phyloP scores from a whole-genome alignment of 768 basidiomycete species.

The Collybiopsis luxurians region DNA sequence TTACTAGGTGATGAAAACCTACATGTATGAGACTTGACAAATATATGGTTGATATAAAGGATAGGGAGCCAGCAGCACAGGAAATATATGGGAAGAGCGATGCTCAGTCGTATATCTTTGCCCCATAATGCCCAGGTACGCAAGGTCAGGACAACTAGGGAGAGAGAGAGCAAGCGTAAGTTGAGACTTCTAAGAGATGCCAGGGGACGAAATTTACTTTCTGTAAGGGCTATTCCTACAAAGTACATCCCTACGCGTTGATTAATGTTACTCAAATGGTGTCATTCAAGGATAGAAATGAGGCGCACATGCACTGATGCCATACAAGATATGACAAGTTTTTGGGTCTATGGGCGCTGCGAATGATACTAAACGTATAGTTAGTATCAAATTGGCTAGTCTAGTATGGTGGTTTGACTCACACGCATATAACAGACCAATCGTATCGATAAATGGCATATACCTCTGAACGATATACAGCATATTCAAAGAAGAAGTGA shows the following conservation, averaged over 20 bases:
- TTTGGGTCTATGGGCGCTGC: not conserved
- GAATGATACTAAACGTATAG: constrained; percentile 1
- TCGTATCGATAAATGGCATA: constrained; percentile 10
- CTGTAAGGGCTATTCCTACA: constrained; percentile 10
- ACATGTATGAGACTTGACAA: constrained; percentile 9
- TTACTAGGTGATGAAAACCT: not conserved
- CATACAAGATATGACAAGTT: not conserved
- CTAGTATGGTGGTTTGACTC: too few relatives aligned
- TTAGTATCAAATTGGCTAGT: too few relatives aligned
- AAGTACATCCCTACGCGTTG: constrained; percentile 9
- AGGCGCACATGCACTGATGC: constrained; percentile 1
- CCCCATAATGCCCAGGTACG: constrained; percentile 15
- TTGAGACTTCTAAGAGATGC: not conserved
- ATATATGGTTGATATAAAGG: constrained; percentile 3
- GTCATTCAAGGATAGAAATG: not conserved
- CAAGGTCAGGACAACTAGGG: constrained; percentile 13
- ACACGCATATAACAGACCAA: constrained; percentile 5
- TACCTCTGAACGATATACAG: constrained; percentile 9
- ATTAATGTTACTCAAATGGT: not conserved
- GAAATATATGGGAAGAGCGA: constrained; percentile 9
- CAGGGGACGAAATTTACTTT: constrained; percentile 7
- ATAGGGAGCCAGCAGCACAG: constrained; percentile 5
- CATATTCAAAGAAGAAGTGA: not conserved
- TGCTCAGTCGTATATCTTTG: constrained; percentile 1
- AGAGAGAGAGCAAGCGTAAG: not conserved